Percentiles rank a stretch among this genome's conserved stretches.
Conservation (phyloP, 495 filamentous ascomycete species). For the Tuber calosporum region DNA sequence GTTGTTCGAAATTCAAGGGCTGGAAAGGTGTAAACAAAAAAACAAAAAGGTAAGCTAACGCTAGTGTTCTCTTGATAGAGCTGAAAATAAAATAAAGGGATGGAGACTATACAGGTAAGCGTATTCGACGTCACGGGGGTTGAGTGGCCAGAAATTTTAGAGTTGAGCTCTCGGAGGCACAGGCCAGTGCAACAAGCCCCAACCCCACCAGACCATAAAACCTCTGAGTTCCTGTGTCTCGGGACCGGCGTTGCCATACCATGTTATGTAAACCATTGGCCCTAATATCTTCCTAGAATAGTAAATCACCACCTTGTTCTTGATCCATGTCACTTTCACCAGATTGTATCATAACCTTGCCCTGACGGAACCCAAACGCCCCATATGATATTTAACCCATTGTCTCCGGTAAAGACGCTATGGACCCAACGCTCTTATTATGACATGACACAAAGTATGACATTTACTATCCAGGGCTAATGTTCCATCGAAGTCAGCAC, state of each 20-base stretch:
- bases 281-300: neutral
- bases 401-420: neutral
- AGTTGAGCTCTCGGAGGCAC: constrained; percentile 2
- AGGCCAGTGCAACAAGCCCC: constrained; percentile 3
- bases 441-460: neutral
- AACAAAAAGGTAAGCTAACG: neutral
- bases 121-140: constrained; percentile 32
- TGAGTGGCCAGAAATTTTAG: neutral
- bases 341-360: neutral
- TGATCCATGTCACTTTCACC: neutral
- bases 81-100: constrained; percentile 27
- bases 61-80: constrained; percentile 19
- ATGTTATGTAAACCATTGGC: neutral
- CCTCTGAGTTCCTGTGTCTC: neutral
- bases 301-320: neutral
- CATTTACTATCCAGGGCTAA: neutral
- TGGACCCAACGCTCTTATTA: neutral
- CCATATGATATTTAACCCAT: too few species aligned
- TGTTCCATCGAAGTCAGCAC: neutral
- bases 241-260: neutral
- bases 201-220: neutral
- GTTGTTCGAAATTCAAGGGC: constrained; percentile 3
- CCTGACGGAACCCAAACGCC: neutral
- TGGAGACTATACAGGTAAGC: constrained; percentile 24
- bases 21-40: constrained; percentile 2